A percentile compares a stretch with the other conserved stretches of the same genome.
These are phyloP conservation scores for Ascomycota sp. DNA, from an alignment of 2,329 filamentous ascomycete genomes.

Conservation along the genomic window DNA sequence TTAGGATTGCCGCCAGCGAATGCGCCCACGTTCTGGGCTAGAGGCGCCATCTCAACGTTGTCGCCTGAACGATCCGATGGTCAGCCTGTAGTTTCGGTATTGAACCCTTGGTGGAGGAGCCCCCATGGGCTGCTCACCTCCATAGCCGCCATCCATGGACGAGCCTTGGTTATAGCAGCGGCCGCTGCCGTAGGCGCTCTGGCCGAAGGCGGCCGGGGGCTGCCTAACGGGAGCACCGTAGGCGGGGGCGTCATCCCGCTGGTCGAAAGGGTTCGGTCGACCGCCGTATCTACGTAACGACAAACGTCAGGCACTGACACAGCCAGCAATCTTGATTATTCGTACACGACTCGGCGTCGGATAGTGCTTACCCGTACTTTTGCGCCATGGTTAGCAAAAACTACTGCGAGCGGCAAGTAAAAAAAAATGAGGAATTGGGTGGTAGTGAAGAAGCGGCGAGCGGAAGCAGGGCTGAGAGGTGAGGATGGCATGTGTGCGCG, in stretches of 20 bases:
- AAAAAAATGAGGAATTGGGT: background rate
- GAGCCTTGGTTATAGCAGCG: conserved; percentile 6
- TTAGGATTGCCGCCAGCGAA: conserved; percentile 41
- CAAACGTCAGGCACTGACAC: too few relatives aligned
- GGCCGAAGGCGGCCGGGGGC: conserved; percentile 5
- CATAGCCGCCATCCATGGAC: conserved; percentile 10
- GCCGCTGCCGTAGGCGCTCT: conserved; percentile 7
- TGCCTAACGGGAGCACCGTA: conserved; percentile 9
- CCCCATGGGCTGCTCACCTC: conserved; percentile 8
- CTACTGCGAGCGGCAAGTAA: conserved; percentile 1
- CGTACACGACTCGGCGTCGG: background rate
- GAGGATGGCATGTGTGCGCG: background rate
- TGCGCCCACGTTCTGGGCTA: conserved; percentile 29
- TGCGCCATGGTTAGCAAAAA: conserved; percentile 10
- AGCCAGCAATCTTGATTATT: too few relatives aligned
- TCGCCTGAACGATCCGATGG: conserved; percentile 11
- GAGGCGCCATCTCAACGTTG: conserved; percentile 52
- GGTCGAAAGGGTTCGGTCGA: conserved; percentile 36
- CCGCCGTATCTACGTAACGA: conserved; percentile 27
- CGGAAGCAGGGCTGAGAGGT: background rate
- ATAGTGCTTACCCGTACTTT: conserved; percentile 33
- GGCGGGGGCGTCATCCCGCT: conserved; percentile 22
- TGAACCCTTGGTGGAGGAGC: background rate
- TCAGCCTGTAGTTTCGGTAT: background rate
- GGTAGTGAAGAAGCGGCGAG: background rate